Evolutionary conservation across 2,329 filamentous ascomycete species (phyloP).

Genomic region (Fusarium beomiforme): DNA sequence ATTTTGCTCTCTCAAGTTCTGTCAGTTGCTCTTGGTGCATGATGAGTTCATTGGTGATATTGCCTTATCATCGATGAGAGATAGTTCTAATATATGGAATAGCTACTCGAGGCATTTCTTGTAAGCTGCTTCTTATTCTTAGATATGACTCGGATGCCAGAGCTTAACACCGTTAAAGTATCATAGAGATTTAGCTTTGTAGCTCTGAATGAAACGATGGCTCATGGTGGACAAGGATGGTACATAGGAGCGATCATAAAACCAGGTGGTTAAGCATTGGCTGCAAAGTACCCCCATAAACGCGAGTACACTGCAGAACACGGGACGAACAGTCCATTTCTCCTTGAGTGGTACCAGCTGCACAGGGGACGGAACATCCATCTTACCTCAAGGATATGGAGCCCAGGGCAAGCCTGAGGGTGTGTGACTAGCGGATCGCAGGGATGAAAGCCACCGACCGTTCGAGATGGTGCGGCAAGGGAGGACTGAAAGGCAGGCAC

Average conservation of each 20-base stretch:
- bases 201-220: slow-evolving; percentile 34
- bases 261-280: slow-evolving; percentile 11
- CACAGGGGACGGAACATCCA: slow-evolving; percentile 19
- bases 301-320: slow-evolving; percentile 21
- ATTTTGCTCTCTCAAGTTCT: neutral
- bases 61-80: neutral
- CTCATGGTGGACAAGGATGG: slow-evolving; percentile 36
- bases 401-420: slow-evolving; percentile 4
- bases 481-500: slow-evolving; percentile 24
- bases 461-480: slow-evolving; percentile 40
- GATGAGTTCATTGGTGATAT: neutral
- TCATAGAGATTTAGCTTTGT: slow-evolving; percentile 4
- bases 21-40: neutral
- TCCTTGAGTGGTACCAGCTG: slow-evolving; percentile 23
- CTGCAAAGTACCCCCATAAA: slow-evolving; percentile 6
- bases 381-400: neutral
- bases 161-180: neutral
- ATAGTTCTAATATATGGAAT: neutral
- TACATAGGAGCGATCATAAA: slow-evolving; percentile 7
- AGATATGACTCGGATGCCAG: neutral
- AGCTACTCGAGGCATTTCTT: neutral
- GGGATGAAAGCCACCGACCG: slow-evolving; percentile 20
- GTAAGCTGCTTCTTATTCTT: neutral
- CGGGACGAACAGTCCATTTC: slow-evolving; percentile 37
- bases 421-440: slow-evolving; percentile 21